Base-by-base conservation (phyloP, 1,284 basidiomycete species). In the Trichosporon sp. region DNA sequence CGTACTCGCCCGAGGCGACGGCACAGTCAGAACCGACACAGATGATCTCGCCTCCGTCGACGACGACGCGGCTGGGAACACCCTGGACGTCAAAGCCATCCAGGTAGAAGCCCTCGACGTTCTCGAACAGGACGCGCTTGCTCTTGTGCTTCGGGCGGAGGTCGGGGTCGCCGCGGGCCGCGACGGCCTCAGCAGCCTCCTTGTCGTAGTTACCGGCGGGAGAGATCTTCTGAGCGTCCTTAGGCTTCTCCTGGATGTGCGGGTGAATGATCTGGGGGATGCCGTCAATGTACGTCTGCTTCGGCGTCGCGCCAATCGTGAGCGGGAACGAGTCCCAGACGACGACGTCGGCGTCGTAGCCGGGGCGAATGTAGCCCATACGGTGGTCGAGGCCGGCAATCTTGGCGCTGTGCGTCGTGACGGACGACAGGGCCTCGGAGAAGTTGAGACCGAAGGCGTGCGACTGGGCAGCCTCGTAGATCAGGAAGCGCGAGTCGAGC, bases 271-370 rank as follows among this genome's bases (percentile, higher is more conserved):
- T 78, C 75, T 88, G 87, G 0, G 84, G 75, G 48, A 86, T 85
- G 26, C 87, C 87, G 84, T 88, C 78, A 88, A 94, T 77, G 88
- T 92, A 77, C 86, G 87, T 86, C 73, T 87, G 86, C 32, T 84
- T 81, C 0, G 87, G 87, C 0, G 86, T 87, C 0, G 87, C 86
- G n/a, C 86, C 86, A 2, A 94, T 86, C 0, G 89, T 85, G 35
- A 96, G 87, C 0, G 93, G 93, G 82, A 94, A 93, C 26, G 89
- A 90, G 76, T 95, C 92, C 93, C 94, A 96, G 3, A 96, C 86
- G 16, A 94, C 92, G n/a, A 96, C 76, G 81, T 95, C 81, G 46
- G 83, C 83, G 72, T 83, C 85, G 73, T 83, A 86, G 16, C 92
- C 92, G 77, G 86, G 79, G 69, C 88, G 87, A 43, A 95, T 82